These are phyloP conservation scores for Acmispon strigosus DNA, from an alignment of 306 rosid species.

Conservation along the genomic window DNA sequence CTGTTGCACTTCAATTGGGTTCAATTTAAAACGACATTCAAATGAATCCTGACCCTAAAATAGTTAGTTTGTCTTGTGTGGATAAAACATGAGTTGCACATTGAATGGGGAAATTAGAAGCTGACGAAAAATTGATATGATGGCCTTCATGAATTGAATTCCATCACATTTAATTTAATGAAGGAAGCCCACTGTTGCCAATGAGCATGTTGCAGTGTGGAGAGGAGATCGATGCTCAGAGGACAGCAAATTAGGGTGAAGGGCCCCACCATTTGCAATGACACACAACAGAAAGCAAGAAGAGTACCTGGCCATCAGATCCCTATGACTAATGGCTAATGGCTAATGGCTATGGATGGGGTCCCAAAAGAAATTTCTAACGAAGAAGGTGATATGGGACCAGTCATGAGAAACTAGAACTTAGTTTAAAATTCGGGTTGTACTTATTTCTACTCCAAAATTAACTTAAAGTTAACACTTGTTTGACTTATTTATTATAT, in stretches of 20 bases:
- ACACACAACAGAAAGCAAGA: neutral
- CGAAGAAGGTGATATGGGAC: too few species aligned
- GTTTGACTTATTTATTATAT: too few species aligned
- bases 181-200: conserved; percentile 6
- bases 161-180: conserved; percentile 2
- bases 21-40: too few species aligned
- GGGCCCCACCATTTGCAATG: conserved; percentile 24
- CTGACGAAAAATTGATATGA: conserved; percentile 29
- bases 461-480: too few species aligned
- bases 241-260: conserved; percentile 4
- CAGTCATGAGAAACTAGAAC: too few species aligned
- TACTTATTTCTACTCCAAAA: too few species aligned
- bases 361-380: conserved; percentile 11
- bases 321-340: too few species aligned
- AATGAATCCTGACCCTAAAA: conserved; percentile 15
- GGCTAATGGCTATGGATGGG: neutral
- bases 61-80: conserved; percentile 56
- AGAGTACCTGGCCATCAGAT: neutral
- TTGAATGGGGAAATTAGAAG: conserved; percentile 33
- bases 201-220: neutral
- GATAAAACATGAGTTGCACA: conserved; percentile 18
- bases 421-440: too few species aligned
- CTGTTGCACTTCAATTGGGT: too few species aligned
- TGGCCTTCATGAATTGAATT: neutral
- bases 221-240: neutral